A percentile compares a stretch with the other conserved stretches of the same genome.
Evolutionary conservation across 371 early-diverging fungal genomes (phyloP).

Genomic region (Mycotypha africana): DNA sequence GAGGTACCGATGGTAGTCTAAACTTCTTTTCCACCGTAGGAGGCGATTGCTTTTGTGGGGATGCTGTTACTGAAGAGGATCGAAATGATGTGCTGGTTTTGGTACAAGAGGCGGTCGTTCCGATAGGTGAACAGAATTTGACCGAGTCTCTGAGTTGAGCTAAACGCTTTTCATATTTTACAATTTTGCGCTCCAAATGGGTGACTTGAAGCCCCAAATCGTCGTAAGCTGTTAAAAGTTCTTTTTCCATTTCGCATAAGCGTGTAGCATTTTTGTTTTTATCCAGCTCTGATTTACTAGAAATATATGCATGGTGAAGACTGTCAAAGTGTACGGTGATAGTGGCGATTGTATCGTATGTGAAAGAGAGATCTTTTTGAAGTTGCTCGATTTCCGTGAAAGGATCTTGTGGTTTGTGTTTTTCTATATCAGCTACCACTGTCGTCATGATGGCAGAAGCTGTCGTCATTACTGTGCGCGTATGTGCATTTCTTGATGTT

Average conservation of each 20-base stretch:
- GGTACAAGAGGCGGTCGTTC: no score
- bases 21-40: no score
- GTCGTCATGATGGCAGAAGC: no score
- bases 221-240: conserved; percentile 42
- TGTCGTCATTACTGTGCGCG: no score
- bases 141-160: not conserved
- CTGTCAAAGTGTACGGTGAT: conserved; percentile 37
- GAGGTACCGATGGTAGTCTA: no score
- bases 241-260: conserved; percentile 39
- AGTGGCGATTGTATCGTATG: conserved; percentile 34
- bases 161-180: conserved; percentile 21
- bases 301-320: conserved; percentile 31
- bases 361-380: conserved; percentile 31
- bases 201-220: conserved; percentile 36
- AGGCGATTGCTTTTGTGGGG: no score
- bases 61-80: no score
- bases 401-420: no score
- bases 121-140: no score
- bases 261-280: conserved; percentile 25
- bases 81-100: no score
- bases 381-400: conserved; percentile 19
- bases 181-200: conserved; percentile 32
- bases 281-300: conserved; percentile 22
- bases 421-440: no score
- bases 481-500: no score